Base-by-base conservation (phyloP, 805 yeast genomes). In the Dipodascus geniculatus region DNA sequence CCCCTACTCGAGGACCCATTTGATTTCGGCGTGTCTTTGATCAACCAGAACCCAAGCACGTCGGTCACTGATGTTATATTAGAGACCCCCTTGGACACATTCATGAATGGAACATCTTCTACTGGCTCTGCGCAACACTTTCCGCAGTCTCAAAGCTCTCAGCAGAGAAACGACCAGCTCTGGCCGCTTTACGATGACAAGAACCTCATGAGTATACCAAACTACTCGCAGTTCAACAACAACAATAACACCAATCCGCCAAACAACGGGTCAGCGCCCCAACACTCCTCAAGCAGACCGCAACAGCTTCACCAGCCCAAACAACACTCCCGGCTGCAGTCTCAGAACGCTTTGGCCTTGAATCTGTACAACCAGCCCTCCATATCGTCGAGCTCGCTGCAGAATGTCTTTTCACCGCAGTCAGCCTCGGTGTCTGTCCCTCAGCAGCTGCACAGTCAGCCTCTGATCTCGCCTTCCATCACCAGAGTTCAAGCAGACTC, bases 181-280 rank as follows among this genome's bases (percentile, higher is more conserved):
- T 57, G 60, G 60, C 55, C 60, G 14, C 35, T 57, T 2, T 57
- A 55, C 31, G 54, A 50, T 2, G 35, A 20, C 51, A 49, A 35
- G 53, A 48, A 6, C 51, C 48, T 22, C 31, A 50, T 48, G 47
- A 19, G 33, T 22, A 48, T 11, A 20, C 51, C 16, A 33, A 17
- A n/a, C 23, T 48, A 31, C 53, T 47, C 48, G 48, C 28, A 20
- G 49, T 20, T 23, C 9, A 4, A 4, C 9, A 14, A 9, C 16
- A 22, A 42, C 16, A 42, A 20, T 16, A 48, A 54, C 33, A n/a
- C 53, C 6, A n/a, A n/a, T n/a, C n/a, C n/a, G n/a, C 23, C 62
- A 51, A 49, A 56, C 48, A 31, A 52, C 28, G 11, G 57, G 24
- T 16, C 57, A 53, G 20, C 55, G 48, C 38, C 57, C 48, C 33